A percentile compares a stretch with the other conserved stretches of the same genome.
Conservation (phyloP, 176 grass and related monocot genomes). For the Puya raimondii region DNA sequence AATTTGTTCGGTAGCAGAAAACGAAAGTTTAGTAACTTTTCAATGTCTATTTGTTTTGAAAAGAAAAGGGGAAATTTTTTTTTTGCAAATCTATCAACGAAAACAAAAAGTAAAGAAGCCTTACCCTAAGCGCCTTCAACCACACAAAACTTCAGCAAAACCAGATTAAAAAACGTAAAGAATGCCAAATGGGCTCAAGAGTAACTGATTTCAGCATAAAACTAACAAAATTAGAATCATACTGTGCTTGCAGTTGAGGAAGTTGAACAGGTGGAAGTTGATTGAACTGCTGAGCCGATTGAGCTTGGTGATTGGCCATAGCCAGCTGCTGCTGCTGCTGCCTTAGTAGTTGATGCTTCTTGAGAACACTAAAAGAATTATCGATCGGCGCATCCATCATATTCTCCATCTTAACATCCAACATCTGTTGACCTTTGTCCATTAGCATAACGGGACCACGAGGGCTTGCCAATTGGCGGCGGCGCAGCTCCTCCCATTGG, state of each 20-base stretch:
- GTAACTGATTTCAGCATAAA: no score
- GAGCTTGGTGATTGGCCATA: constrained; percentile 35
- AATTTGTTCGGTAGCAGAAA: not conserved
- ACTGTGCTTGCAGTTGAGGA: constrained; percentile 31
- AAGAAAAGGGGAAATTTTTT: no score
- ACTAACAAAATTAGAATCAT: not conserved
- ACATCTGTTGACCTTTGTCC: constrained; percentile 57
- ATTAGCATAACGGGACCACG: constrained; percentile 56
- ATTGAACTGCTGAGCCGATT: constrained; percentile 59
- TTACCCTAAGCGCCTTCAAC: no score
- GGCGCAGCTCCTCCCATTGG: constrained; percentile 46
- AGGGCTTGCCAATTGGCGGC: constrained; percentile 53
- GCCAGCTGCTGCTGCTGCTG: constrained; percentile 42
- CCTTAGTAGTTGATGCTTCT: constrained; percentile 44
- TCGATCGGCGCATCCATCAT: constrained; percentile 61
- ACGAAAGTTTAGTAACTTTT: not conserved
- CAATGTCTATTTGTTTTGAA: not conserved
- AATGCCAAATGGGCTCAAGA: no score
- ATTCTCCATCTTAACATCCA: constrained; percentile 80
- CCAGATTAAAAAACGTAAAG: no score
- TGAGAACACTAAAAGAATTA: constrained; percentile 30
- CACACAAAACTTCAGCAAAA: no score
- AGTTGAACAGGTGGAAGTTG: constrained; percentile 54
- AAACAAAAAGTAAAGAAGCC: not conserved
- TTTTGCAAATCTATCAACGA: not conserved